Evolutionary conservation across 2,329 filamentous ascomycete genomes (phyloP), one percentile per base, ranked within the genome.

Genomic region (Cladosporium halotolerans): DNA sequence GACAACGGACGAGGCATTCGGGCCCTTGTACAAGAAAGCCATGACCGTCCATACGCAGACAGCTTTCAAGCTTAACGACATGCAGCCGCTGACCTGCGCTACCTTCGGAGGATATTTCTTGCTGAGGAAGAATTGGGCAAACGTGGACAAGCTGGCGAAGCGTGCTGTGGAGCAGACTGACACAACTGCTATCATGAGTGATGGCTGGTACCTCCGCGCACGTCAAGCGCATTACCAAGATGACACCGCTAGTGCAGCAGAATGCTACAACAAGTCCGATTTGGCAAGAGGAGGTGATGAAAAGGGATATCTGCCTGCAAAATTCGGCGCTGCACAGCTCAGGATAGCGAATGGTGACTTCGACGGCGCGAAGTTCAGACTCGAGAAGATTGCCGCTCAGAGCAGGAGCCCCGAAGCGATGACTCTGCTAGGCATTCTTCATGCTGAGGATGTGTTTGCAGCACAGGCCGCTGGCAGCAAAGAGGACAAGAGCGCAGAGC

Each of bases 121-220:
- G 28, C 84, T 89, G 2, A 82, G 88, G 63, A 95, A 90, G 67
- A 82, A 84, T 8, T 86, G 89, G 70, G 73, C 82, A 19, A 90
- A 89, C 56, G 90, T 93, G 9, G 90, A 97, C 60, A 84, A 84
- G 16, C 78, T 99, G 14, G 89, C 92, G 7, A 87, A 91, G 68
- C 93, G 93, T 69, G 91, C 93, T 6, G 96, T 99, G 58, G 89
- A 96, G 65, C 86, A 89, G 63, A 97, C 93, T 2, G 93, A 99
- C 66, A 89, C 97, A 62, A 96, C 96, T 68, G 89, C 91, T 3
- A 89, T 97, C 68, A 92, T 92, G 19, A 96, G 92, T 72, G 95
- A 99, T 67, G 95, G 93, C 34, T 97, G 92, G 91, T 99, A 96
- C 71, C 74, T 97, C 8, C 81, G 97, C 39, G 93, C 90, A 28